Base-by-base conservation (phyloP, 495 filamentous ascomycete species). In the Podospora conica region DNA sequence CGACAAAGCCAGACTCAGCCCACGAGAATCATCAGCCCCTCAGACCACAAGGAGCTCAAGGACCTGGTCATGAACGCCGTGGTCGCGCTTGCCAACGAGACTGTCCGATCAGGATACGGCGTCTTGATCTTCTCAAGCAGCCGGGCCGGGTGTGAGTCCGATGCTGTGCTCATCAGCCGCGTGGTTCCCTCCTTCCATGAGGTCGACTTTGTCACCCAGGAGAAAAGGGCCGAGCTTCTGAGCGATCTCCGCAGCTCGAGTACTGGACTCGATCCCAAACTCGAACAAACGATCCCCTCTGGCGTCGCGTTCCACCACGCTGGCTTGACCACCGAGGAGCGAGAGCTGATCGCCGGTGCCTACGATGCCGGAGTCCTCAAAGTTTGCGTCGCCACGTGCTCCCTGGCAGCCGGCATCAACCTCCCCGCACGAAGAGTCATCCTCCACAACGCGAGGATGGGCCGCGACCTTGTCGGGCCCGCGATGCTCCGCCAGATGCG, bases 401-500 rank as follows among this genome's bases (percentile, higher is more conserved):
- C 89, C 67, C 85, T 95, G 64, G 90, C 91, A n/a, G 91, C 91
- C 53, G 91, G 91, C 12, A 90, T 95, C 55, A 95, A 95, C 75
- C 80, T 75, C 21, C 82, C 82, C 7, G 91, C 91, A 11, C 79
- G 91, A 67, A 79, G 91, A 68, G 91, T 95, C 3, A 92, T 95
- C 48, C 84, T 95, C 28, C 88, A 91, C 70, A 87, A 86, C 25
- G 90, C 87, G 28, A 81, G 88, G 18, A 92, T 92, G 90, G 91
- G 91, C 9, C 83, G 88, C 21, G 88, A 93, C 57, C 77, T 92
- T 24, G 86, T 93, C 48, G 89, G 88, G 0, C 90, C 91, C 3
- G 85, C 91, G 23, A 90, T 92, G 87, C 77, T 92, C 10, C 85
- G 90, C 48, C 91, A 95, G 76, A 95, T 93, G 91, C 86, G 90